Evolutionary conservation across 768 basidiomycete genomes (phyloP).

Genomic region (Tricholoma matsutake): DNA sequence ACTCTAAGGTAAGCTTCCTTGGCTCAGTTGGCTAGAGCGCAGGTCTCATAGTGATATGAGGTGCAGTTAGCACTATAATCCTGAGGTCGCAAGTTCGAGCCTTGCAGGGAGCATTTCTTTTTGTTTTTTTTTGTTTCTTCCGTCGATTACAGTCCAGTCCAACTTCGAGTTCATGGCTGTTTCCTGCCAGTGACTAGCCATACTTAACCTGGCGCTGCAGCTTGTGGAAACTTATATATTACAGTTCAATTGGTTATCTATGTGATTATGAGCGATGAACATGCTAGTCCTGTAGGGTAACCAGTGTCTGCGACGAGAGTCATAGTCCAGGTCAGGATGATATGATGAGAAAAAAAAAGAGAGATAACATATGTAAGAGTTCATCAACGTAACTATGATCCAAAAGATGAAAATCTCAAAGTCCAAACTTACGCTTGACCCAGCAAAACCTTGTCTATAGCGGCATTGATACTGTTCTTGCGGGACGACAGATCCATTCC

Average conservation of each 20-base stretch:
- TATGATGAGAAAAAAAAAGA: conserved; percentile 8
- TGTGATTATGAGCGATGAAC: conserved; percentile 3
- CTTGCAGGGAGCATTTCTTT: conserved; percentile 40
- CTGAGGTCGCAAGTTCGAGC: conserved; percentile 55
- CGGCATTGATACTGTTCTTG: conserved; percentile 72
- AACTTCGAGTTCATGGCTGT: no score
- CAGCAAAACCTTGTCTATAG: conserved; percentile 71
- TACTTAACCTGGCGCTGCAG: no score
- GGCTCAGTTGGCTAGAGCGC: conserved; percentile 56
- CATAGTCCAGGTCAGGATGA: conserved; percentile 9
- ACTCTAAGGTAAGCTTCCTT: conserved; percentile 28
- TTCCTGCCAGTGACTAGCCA: no score
- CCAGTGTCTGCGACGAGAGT: conserved; percentile 10
- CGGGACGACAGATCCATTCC: conserved; percentile 72
- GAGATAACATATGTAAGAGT: conserved; percentile 4
- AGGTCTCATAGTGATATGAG: conserved; percentile 47
- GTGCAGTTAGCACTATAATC: conserved; percentile 29
- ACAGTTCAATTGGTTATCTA: not conserved
- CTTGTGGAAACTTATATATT: no score
- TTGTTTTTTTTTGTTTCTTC: no score
- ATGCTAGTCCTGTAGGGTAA: conserved; percentile 5
- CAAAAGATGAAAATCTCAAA: conserved; percentile 11
- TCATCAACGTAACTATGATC: conserved; percentile 10
- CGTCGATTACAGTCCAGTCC: no score
- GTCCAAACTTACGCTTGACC: conserved; percentile 35